These are phyloP conservation scores for Hypoxylon lenormandii DNA, from an alignment of 495 filamentous ascomycete species.

Conservation along the genomic window DNA sequence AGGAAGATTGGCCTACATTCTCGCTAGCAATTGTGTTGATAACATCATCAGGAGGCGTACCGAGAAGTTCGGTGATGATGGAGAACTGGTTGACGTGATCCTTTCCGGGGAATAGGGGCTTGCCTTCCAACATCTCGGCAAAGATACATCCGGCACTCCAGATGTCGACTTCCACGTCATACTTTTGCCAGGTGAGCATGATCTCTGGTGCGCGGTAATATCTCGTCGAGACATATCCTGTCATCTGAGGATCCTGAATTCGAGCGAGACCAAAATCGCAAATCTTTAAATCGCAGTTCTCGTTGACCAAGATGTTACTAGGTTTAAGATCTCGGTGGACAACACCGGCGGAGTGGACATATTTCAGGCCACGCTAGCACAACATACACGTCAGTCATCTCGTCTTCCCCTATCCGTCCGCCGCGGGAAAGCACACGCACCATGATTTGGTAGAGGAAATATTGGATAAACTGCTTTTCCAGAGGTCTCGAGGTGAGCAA, in stretches of 20 bases:
- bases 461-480: slow-evolving; percentile 99
- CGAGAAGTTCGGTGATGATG: slow-evolving; percentile 97
- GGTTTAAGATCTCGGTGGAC: slow-evolving; percentile 98
- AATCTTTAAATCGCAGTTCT: slow-evolving; percentile 99
- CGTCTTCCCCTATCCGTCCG: background rate
- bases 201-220: slow-evolving; percentile 99
- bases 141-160: slow-evolving; percentile 99
- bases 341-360: slow-evolving; percentile 97
- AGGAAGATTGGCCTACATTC: slow-evolving; percentile 72
- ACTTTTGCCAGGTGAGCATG: slow-evolving; percentile 99
- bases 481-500: slow-evolving; percentile 93
- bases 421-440: slow-evolving; percentile 62
- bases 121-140: slow-evolving; percentile 98
- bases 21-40: slow-evolving; percentile 98
- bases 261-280: slow-evolving; percentile 98
- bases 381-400: slow-evolving; percentile 34
- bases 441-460: slow-evolving; percentile 98
- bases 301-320: slow-evolving; percentile 98
- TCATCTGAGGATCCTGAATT: slow-evolving; percentile 99
- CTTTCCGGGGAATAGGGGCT: slow-evolving; percentile 97
- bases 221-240: slow-evolving; percentile 96
- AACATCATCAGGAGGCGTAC: slow-evolving; percentile 98
- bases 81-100: slow-evolving; percentile 99
- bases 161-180: slow-evolving; percentile 98
- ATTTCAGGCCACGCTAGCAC: slow-evolving; percentile 94